Percentiles rank a stretch among this genome's conserved stretches.
Evolutionary conservation across 83 land plant genomes (phyloP).

Genomic region (Picea abies): DNA sequence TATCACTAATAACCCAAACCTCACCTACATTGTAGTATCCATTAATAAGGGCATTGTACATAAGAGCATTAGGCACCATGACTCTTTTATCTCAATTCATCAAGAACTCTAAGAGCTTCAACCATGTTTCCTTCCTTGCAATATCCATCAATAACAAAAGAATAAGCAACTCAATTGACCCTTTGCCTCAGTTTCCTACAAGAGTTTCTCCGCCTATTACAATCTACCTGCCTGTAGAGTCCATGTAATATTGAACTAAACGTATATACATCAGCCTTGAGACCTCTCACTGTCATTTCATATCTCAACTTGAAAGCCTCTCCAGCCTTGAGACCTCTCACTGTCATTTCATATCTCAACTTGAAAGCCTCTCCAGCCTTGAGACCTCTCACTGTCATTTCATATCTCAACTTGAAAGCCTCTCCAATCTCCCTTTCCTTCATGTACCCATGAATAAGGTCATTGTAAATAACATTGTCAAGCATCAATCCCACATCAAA

Average conservation of each 20-base stretch:
- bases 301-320: conserved; percentile 17
- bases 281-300: conserved; percentile 45
- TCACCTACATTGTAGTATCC: conserved; percentile 33
- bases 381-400: too few relatives aligned
- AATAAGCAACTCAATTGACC: neutral
- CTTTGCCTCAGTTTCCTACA: conserved; percentile 37
- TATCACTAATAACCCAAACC: conserved; percentile 25
- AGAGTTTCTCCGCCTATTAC: conserved; percentile 30
- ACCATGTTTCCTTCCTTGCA: too few relatives aligned
- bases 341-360: too few relatives aligned
- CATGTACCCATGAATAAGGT: neutral
- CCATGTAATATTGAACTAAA: conserved; percentile 18
- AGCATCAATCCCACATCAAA: neutral
- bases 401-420: conserved; percentile 30
- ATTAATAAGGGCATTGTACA: too few relatives aligned
- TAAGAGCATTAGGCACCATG: too few relatives aligned
- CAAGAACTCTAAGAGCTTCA: too few relatives aligned
- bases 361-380: too few relatives aligned
- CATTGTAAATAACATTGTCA: neutral
- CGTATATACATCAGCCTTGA: conserved; percentile 31
- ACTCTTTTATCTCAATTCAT: too few relatives aligned
- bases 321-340: too few relatives aligned
- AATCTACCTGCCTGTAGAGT: conserved; percentile 32
- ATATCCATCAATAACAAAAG: too few relatives aligned
- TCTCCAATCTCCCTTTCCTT: neutral